Conservation (phyloP, 2,329 filamentous ascomycete genomes). For the Aureobasidium sp. region DNA sequence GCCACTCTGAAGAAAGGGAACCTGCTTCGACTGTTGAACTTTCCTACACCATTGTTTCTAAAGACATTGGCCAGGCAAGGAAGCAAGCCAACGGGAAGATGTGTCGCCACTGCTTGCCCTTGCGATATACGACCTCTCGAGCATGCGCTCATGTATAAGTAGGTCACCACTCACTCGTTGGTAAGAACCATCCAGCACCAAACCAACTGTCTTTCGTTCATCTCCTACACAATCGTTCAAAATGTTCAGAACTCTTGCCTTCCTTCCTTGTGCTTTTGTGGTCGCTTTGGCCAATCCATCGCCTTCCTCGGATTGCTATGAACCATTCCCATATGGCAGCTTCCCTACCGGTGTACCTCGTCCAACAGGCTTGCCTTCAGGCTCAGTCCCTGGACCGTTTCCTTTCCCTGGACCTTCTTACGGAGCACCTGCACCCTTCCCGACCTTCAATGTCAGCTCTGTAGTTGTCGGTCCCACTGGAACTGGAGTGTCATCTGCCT, state of each 20-base stretch:
- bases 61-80: constrained; percentile 2
- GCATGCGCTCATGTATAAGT: neutral
- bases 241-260: neutral
- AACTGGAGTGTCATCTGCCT: constrained; percentile 4
- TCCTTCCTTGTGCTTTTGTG: neutral
- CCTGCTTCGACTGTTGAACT: neutral
- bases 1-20: neutral
- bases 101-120: neutral
- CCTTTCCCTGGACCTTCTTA: neutral
- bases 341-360: neutral
- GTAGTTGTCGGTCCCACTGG: neutral
- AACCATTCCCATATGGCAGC: neutral
- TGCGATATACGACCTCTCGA: neutral
- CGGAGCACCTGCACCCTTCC: constrained; percentile 7
- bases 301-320: constrained; percentile 8
- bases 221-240: neutral
- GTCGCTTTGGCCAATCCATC: neutral
- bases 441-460: constrained; percentile 2
- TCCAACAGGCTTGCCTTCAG: neutral
- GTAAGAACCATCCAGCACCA: neutral
- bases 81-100: neutral
- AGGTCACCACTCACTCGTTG: neutral
- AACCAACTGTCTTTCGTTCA: neutral
- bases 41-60: neutral
- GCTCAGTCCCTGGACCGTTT: neutral